A percentile compares a stretch with the other conserved stretches of the same genome.
These are phyloP conservation scores for Paramecium octaurelia DNA, from an alignment of 73 alveolate species.

Conservation along the genomic window DNA sequence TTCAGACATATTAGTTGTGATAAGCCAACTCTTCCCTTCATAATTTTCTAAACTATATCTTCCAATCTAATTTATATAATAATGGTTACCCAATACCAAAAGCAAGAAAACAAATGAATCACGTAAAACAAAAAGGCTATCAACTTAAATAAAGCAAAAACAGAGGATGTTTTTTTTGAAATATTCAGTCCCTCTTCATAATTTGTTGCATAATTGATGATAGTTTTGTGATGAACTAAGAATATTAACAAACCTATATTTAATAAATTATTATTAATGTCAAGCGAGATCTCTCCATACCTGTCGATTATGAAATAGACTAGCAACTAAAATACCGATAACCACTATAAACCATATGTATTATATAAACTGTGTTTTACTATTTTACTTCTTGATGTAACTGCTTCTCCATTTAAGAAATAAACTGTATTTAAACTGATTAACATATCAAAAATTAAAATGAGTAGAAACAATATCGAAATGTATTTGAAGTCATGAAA, in stretches of 20 bases:
- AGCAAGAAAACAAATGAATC: constrained; percentile 29
- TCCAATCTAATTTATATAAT: not conserved
- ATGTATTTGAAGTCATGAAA: not conserved
- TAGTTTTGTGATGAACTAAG: constrained; percentile 9
- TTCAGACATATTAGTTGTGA: not conserved
- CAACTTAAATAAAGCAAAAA: not conserved
- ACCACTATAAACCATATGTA: not conserved
- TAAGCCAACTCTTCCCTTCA: constrained; percentile 63
- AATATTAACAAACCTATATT: not conserved
- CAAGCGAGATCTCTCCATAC: not conserved
- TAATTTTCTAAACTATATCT: constrained; percentile 9
- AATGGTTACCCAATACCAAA: constrained; percentile 24
- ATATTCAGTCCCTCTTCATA: not conserved
- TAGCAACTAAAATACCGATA: not conserved
- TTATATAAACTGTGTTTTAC: not conserved
- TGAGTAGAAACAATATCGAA: not conserved
- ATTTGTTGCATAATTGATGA: not conserved
- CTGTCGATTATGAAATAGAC: not conserved
- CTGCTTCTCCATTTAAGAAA: not conserved
- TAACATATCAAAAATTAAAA: not conserved
- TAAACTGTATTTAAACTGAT: constrained; percentile 16
- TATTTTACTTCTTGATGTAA: not conserved
- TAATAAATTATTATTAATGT: not conserved
- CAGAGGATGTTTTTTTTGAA: not conserved
- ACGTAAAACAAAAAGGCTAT: not conserved